Base-by-base conservation (phyloP, 1,284 basidiomycete species). In the Rhodotorula sp. region DNA sequence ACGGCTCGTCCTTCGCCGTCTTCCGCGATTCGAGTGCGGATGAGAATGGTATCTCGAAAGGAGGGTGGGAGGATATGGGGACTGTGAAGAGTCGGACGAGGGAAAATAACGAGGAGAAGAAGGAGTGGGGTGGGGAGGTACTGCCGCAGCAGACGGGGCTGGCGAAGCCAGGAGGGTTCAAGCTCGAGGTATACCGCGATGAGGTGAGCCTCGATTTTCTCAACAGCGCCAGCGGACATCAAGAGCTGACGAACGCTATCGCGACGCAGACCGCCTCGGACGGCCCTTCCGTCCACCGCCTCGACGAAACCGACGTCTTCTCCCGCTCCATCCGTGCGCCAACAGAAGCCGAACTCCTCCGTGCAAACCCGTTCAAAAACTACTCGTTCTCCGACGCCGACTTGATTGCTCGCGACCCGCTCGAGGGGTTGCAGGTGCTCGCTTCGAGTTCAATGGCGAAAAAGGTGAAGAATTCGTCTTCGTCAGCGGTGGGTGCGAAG, bases 361-460 rank as follows among this genome's bases (percentile, higher is more conserved):
- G 85, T 57, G 80, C 82, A 26, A 83, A 86, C 71, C 87, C 87
- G 15, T 82, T 87, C 73, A 85, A 85, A 75, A 84, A 86, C 75
- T 82, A 83, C 71, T 70, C 77, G n/a, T 20, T 57, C 7, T 74
- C 78, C 16, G 71, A 73, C 37, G 67, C 77, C 65, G 65, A 74
- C 78, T 52, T 76, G 77, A 75, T 72, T 75, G 78, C 71, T 7
- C 50, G 69, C 18, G 62, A 70, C 76, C 77, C 64, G 70, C 62
- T 70, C 46, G 74, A 72, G 20, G 73, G 66, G 28, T 31, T 80
- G 65, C 56, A 68, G 54, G 11, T 75, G 77, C 72, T 58, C 78
- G 51, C 62, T 10, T 10, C 28, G 4, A n/a, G 44, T 54, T 58
- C 54, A 28, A 20, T 13, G 2, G 46, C 16, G 28, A 46, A 9